Percentiles rank a stretch among this genome's conserved stretches.
phyloP scores from a whole-genome alignment of 805 yeast genomes.

The Ogataea methylovora region DNA sequence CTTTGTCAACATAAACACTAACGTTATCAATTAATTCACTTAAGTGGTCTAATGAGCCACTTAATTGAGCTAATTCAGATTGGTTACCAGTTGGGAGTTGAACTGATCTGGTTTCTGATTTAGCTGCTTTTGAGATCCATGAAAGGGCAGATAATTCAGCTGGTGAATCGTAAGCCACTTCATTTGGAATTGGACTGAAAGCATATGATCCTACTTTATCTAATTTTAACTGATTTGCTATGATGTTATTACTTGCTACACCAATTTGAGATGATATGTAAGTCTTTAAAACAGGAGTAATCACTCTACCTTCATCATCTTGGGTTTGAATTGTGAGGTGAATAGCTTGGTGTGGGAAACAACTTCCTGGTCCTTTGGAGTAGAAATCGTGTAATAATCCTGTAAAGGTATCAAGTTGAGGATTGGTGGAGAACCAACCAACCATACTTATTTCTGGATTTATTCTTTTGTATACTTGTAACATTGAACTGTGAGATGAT shows the following conservation, averaged over 20 bases:
- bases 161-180: constrained; percentile 42
- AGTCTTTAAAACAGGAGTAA: constrained; percentile 53
- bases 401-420: constrained; percentile 59
- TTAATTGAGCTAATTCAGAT: constrained; percentile 38
- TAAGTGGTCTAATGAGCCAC: constrained; percentile 37
- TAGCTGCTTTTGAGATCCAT: constrained; percentile 33
- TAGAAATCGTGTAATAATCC: constrained; percentile 78
- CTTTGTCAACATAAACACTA: constrained; percentile 37
- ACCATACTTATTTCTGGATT: constrained; percentile 72
- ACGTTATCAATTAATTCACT: constrained; percentile 42
- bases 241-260: constrained; percentile 29
- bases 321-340: constrained; percentile 66
- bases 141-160: constrained; percentile 56
- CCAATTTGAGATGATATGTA: constrained; percentile 76
- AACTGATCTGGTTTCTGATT: constrained; percentile 23
- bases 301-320: constrained; percentile 38
- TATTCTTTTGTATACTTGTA: constrained; percentile 64
- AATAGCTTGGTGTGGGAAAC: constrained; percentile 70
- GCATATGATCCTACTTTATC: constrained; percentile 44
- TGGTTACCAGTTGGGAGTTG: constrained; percentile 26
- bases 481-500: constrained; percentile 66
- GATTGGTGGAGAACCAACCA: constrained; percentile 74
- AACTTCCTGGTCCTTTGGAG: constrained; percentile 59
- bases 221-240: constrained; percentile 28
- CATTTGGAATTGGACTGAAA: constrained; percentile 71